Percentiles rank a stretch among this genome's conserved stretches.
Conservation (phyloP, 2,329 filamentous ascomycete species). For the Neonectria magnoliae region DNA sequence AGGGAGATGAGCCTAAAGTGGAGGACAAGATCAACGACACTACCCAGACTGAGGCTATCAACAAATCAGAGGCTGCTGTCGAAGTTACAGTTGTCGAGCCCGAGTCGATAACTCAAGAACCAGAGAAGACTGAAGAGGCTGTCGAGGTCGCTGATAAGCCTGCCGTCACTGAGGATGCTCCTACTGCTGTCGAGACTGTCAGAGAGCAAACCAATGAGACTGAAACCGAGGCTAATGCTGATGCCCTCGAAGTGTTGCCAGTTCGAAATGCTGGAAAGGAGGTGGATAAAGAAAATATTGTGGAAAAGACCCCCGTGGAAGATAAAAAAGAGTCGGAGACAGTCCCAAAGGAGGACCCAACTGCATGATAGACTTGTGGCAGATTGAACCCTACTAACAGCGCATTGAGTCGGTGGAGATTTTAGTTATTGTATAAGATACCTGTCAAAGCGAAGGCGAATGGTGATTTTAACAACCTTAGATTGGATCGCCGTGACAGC, state of each 20-base stretch:
- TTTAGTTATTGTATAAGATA: slow-evolving; percentile 44
- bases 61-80: background rate
- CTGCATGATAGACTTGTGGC: slow-evolving; percentile 29
- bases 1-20: slow-evolving; percentile 11
- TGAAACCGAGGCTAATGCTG: slow-evolving; percentile 17
- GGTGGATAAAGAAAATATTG: background rate
- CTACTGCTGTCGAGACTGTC: background rate
- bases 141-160: background rate
- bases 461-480: slow-evolving; percentile 41
- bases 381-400: slow-evolving; percentile 29
- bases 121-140: background rate
- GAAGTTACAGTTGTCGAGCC: background rate
- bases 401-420: slow-evolving; percentile 30
- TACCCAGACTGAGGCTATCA: slow-evolving; percentile 7
- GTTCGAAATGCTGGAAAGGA: slow-evolving; percentile 18
- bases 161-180: background rate
- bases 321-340: slow-evolving; percentile 26
- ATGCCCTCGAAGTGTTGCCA: slow-evolving; percentile 20
- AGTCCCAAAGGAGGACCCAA: slow-evolving; percentile 22
- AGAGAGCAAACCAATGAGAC: slow-evolving; percentile 1
- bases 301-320: slow-evolving; percentile 19
- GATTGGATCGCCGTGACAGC: slow-evolving; percentile 24
- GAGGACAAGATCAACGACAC: background rate
- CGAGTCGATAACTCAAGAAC: background rate
- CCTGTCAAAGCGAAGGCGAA: slow-evolving; percentile 47